Percentiles rank a stretch among this genome's conserved stretches.
These are phyloP conservation scores for Abrus pulchellus DNA, from an alignment of 306 rosid genomes.

Conservation along the genomic window DNA sequence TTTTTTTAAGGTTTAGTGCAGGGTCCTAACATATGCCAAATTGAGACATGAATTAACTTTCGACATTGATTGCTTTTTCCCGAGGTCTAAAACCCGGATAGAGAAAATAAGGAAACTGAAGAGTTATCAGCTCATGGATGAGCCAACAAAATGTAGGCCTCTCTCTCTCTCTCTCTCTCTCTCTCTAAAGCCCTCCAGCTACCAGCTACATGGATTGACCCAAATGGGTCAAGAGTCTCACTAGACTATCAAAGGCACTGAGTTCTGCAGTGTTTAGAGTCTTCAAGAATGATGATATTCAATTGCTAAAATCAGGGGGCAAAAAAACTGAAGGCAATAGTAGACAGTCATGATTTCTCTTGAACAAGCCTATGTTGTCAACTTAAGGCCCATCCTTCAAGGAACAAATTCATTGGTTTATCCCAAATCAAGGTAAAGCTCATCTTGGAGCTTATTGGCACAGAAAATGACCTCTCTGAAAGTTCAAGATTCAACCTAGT, in stretches of 20 bases:
- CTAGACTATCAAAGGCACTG: neutral
- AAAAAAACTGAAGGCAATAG: neutral
- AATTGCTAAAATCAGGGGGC: neutral
- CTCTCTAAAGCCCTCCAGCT: neutral
- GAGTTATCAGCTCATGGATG: too few relatives aligned
- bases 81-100: neutral
- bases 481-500: neutral
- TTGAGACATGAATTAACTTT: neutral
- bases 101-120: neutral
- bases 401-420: constrained; percentile 22
- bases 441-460: neutral
- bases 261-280: neutral
- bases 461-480: neutral
- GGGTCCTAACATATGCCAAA: neutral
- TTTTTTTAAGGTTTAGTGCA: neutral
- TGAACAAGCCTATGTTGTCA: neutral
- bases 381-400: neutral
- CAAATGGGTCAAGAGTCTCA: neutral
- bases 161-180: neutral
- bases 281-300: neutral
- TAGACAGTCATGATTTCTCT: neutral
- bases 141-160: too few relatives aligned
- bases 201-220: neutral
- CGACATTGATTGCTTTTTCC: neutral
- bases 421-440: neutral